Evolutionary conservation across 208 protist species (phyloP).

Genomic region (Acanthamoeba sp.): DNA sequence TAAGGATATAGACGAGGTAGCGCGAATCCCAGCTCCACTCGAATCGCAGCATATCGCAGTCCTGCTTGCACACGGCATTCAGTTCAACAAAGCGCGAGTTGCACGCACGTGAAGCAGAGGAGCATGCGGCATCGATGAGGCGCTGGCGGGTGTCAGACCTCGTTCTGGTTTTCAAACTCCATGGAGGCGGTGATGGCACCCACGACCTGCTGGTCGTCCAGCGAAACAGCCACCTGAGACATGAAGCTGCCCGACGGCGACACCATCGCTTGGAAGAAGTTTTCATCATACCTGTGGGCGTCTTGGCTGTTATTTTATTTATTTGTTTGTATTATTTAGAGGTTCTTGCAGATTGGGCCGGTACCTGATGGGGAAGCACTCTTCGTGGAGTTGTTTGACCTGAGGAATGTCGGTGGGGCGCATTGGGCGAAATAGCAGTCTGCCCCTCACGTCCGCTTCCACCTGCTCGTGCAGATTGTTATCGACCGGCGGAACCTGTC

Average conservation of each 20-base stretch:
- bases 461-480: no score
- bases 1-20: slow-evolving; percentile 52
- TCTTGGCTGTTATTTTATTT: not conserved
- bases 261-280: not conserved
- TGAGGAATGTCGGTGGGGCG: not conserved
- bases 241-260: not conserved
- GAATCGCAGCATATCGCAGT: slow-evolving; percentile 21
- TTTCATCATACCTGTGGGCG: not conserved
- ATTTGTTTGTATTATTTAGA: not conserved
- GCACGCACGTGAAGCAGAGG: not conserved
- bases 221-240: not conserved
- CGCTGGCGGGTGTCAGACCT: not conserved
- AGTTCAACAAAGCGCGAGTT: not conserved
- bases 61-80: not conserved
- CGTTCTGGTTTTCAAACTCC: not conserved
- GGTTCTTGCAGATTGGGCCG: no score
- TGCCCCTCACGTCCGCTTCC: no score
- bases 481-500: no score
- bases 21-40: not conserved
- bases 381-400: not conserved
- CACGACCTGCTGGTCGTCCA: not conserved
- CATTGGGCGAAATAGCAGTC: not conserved
- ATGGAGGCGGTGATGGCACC: not conserved
- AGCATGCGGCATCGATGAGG: not conserved
- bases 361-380: slow-evolving; percentile 54